Percentiles rank a stretch among this genome's conserved stretches.
Conservation (phyloP, 2,329 filamentous ascomycete species). For the Fusarium beomiforme region DNA sequence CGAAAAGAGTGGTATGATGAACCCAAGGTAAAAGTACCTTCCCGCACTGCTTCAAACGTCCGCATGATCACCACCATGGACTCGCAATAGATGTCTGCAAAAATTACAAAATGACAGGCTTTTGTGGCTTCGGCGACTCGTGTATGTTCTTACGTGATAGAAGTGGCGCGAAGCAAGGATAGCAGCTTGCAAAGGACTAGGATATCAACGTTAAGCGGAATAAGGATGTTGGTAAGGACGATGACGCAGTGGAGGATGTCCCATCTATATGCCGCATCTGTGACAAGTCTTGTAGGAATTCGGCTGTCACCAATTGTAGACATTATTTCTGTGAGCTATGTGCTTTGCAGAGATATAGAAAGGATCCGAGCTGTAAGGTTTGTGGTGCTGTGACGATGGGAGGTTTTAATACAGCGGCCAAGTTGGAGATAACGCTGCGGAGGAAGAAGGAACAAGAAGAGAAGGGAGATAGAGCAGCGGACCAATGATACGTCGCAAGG, state of each 20-base stretch:
- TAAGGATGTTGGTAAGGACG: too few species aligned
- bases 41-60: constrained; percentile 89
- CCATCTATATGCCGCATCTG: constrained; percentile 93
- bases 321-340: constrained; percentile 97
- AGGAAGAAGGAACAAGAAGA: constrained; percentile 72
- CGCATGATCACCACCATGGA: constrained; percentile 91
- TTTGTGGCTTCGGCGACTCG: constrained; percentile 53
- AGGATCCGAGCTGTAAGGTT: constrained; percentile 85
- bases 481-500: too few species aligned
- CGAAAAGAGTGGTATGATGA: not conserved
- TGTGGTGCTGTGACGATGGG: constrained; percentile 88
- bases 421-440: constrained; percentile 81
- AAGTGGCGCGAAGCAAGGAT: constrained; percentile 87
- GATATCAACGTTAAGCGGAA: too few species aligned
- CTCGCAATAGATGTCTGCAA: constrained; percentile 93
- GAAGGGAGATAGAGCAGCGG: constrained; percentile 46
- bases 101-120: constrained; percentile 78
- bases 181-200: constrained; percentile 96
- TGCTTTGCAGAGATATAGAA: constrained; percentile 85
- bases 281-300: constrained; percentile 78
- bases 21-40: constrained; percentile 72
- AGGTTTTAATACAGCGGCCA: constrained; percentile 89
- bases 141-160: constrained; percentile 80
- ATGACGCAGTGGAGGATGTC: constrained; percentile 83
- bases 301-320: constrained; percentile 88